Conservation (phyloP, 2,329 filamentous ascomycete species). For the Chaetothyriales sp. region DNA sequence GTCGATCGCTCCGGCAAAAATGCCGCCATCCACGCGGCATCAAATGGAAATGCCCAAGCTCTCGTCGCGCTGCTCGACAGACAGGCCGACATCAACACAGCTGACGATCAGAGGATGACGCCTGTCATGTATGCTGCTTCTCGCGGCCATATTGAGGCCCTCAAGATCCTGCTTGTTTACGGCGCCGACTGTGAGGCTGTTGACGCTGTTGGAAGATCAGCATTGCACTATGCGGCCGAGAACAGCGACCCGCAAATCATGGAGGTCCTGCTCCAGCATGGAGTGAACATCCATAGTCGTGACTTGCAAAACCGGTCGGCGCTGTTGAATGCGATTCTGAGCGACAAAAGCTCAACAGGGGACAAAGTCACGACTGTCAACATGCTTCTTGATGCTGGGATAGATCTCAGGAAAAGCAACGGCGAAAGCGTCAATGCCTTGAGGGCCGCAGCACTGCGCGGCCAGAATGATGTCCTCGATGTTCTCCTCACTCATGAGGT, state of each 20-base stretch:
- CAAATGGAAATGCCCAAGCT: neutral
- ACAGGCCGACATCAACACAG: neutral
- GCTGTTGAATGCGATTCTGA: conserved; percentile 25
- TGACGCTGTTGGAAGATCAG: neutral
- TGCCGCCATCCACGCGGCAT: neutral
- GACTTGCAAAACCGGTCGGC: conserved; percentile 21
- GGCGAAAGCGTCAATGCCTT: conserved; percentile 31
- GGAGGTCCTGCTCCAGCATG: conserved; percentile 20
- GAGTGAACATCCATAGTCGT: conserved; percentile 23
- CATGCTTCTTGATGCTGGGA: neutral
- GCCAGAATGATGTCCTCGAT: conserved; percentile 26
- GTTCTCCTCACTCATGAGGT: conserved; percentile 18
- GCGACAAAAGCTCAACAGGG: conserved; percentile 20
- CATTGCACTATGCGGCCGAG: conserved; percentile 2
- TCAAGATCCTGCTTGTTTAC: neutral
- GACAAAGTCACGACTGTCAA: conserved; percentile 30
- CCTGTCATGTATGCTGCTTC: neutral
- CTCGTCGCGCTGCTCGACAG: neutral
- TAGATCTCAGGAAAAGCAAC: conserved; percentile 19
- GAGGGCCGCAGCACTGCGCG: conserved; percentile 31
- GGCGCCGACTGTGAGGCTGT: neutral
- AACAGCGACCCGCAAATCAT: neutral
- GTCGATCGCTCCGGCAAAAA: conserved; percentile 4
- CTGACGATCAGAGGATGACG: neutral
- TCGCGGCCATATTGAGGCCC: neutral